phyloP scores from a whole-genome alignment of 768 basidiomycete species.

The Tulasnella sp. region DNA sequence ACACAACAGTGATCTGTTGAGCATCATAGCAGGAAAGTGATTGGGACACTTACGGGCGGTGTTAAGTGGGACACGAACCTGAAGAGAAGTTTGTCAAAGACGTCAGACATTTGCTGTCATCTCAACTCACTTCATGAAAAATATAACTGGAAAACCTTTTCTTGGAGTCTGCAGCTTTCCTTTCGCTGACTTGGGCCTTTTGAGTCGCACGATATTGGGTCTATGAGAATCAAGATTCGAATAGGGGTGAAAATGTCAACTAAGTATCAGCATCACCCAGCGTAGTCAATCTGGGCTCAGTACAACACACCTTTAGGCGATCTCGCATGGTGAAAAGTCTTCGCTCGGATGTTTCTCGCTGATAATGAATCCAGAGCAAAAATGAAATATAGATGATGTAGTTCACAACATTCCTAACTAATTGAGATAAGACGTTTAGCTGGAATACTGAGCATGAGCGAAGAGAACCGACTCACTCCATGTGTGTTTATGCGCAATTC shows the following conservation, averaged over 20 bases:
- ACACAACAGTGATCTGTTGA: background rate
- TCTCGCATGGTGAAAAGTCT: constrained; percentile 58
- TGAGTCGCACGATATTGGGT: constrained; percentile 43
- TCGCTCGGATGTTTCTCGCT: constrained; percentile 51
- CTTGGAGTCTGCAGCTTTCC: constrained; percentile 35
- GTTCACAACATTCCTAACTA: constrained; percentile 7
- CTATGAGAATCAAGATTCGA: background rate
- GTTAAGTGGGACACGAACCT: constrained; percentile 40
- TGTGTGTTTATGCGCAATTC: constrained; percentile 1
- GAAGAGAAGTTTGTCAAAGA: background rate
- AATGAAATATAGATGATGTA: constrained; percentile 42
- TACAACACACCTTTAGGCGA: constrained; percentile 46
- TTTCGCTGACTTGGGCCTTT: constrained; percentile 62
- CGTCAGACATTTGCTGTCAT: background rate
- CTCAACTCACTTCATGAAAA: constrained; percentile 29
- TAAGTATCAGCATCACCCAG: background rate
- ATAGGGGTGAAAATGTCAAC: background rate
- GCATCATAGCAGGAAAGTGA: background rate
- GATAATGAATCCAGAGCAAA: constrained; percentile 37
- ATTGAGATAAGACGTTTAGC: background rate
- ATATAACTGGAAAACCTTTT: constrained; percentile 38
- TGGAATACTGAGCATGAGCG: background rate
- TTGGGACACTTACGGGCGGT: constrained; percentile 27
- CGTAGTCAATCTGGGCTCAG: background rate
- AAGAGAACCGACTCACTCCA: constrained; percentile 32